A percentile compares a stretch with the other conserved stretches of the same genome.
Evolutionary conservation across 23 red algal species (phyloP).

Genomic region (Agarophyton chilense): DNA sequence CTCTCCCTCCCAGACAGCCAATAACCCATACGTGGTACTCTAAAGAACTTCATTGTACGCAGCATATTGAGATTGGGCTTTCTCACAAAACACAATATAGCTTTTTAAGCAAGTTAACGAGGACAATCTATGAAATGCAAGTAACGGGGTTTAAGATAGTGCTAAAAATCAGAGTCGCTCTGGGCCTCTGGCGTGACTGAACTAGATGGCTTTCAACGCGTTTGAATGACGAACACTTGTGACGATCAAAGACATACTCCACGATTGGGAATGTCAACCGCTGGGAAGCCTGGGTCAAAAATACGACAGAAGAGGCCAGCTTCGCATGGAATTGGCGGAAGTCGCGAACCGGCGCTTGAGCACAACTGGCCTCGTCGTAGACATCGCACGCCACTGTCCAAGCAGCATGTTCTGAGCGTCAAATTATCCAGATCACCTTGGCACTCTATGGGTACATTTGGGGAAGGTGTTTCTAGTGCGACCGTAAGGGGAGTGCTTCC

Average conservation of each 20-base stretch:
- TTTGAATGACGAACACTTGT: background rate
- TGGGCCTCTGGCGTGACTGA: no score
- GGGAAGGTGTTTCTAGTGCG: background rate
- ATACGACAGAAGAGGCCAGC: slow-evolving; percentile 22
- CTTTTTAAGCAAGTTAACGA: no score
- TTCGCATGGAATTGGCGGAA: slow-evolving; percentile 43
- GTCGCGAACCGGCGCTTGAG: slow-evolving; percentile 23
- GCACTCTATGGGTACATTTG: background rate
- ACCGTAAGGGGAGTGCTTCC: background rate
- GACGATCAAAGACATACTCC: slow-evolving; percentile 15
- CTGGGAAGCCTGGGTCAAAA: slow-evolving; percentile 37
- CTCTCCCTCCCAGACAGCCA: no score
- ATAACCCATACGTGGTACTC: no score
- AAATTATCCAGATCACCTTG: background rate
- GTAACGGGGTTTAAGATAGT: no score
- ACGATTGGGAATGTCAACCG: slow-evolving; percentile 32
- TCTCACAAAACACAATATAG: no score
- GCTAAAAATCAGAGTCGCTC: no score
- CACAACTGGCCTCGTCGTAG: slow-evolving; percentile 32
- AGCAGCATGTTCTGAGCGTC: slow-evolving; percentile 21
- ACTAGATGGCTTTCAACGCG: no score
- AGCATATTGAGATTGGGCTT: no score
- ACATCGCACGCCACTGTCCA: slow-evolving; percentile 33
- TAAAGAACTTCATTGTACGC: no score
- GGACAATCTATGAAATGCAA: no score